Evolutionary conservation across 2,329 filamentous ascomycete species (phyloP).

Genomic region (Hypocreales sp.): DNA sequence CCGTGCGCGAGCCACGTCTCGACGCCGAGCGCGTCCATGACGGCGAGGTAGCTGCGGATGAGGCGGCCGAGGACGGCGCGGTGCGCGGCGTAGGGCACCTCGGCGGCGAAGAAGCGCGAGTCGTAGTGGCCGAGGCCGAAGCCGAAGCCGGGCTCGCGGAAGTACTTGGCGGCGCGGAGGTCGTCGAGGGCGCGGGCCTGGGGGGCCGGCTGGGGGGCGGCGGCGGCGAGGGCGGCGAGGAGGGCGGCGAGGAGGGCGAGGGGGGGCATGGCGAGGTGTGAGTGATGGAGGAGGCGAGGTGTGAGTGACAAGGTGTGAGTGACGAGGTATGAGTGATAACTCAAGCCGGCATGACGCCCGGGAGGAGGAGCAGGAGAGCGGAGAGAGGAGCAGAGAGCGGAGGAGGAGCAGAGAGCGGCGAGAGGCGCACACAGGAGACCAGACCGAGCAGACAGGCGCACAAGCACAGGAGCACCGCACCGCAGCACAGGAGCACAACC

Average conservation of each 20-base stretch:
- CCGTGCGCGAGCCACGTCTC: conserved; percentile 84
- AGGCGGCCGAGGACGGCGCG: conserved; percentile 52
- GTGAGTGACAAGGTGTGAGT: no score
- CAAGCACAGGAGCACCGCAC: no score
- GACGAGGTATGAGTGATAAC: no score
- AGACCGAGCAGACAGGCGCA: no score
- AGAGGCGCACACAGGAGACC: no score
- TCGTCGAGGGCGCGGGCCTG: conserved; percentile 3
- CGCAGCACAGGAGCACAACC: no score
- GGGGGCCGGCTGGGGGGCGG: not conserved
- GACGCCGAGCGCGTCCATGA: conserved; percentile 45
- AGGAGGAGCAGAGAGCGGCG: no score
- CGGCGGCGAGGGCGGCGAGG: not conserved
- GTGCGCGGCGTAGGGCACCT: conserved; percentile 52
- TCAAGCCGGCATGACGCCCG: no score
- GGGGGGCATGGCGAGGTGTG: no score
- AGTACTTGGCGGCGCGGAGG: conserved; percentile 43
- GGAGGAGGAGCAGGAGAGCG: no score
- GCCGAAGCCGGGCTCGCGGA: conserved; percentile 46
- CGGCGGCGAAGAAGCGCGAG: conserved; percentile 46
- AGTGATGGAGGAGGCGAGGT: no score
- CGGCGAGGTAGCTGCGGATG: conserved; percentile 57
- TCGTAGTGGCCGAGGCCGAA: conserved; percentile 59
- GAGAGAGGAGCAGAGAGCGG: no score
- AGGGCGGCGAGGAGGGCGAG: not conserved